Evolutionary conservation across 2,329 filamentous ascomycete species (phyloP).

Genomic region (Dactylella cylindrospora): DNA sequence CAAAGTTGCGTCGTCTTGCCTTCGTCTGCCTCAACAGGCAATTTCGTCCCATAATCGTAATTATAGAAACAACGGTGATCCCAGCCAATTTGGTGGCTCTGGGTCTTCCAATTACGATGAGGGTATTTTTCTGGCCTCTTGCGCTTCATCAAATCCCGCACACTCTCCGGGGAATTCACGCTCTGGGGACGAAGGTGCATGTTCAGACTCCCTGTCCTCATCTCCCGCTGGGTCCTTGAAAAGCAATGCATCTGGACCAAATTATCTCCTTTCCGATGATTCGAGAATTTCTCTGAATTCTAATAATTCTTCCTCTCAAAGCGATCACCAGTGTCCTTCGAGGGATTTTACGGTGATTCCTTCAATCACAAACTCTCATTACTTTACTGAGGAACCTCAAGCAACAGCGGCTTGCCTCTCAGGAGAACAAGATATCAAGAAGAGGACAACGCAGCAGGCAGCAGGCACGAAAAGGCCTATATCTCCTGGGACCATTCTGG

Average conservation of each 20-base stretch:
- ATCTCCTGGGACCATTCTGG: constrained; percentile 23
- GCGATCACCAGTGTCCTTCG: constrained; percentile 1
- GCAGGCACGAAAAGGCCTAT: constrained; percentile 21
- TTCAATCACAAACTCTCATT: constrained; percentile 23
- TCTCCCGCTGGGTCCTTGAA: constrained; percentile 41
- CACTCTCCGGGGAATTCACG: constrained; percentile 28
- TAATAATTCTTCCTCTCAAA: constrained; percentile 1
- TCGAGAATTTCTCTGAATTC: constrained; percentile 14
- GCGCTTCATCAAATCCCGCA: constrained; percentile 44
- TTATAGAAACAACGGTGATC: constrained; percentile 26
- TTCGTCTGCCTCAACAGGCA: constrained; percentile 29
- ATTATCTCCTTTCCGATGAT: constrained; percentile 17
- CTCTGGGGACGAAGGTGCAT: constrained; percentile 32
- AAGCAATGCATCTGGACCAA: constrained; percentile 35
- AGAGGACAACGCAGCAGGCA: constrained; percentile 4
- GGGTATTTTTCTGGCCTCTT: constrained; percentile 27
- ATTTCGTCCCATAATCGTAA: constrained; percentile 32
- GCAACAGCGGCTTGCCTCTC: no score
- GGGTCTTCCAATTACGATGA: constrained; percentile 41
- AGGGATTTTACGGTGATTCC: constrained; percentile 19
- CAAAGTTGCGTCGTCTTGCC: no score
- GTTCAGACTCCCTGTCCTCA: constrained; percentile 19
- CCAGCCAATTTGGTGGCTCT: constrained; percentile 37
- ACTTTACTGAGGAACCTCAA: constrained; percentile 7
- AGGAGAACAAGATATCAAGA: neutral